These are phyloP conservation scores for Ramichloridium luteum DNA, from an alignment of 2,329 filamentous ascomycete genomes.

Conservation along the genomic window DNA sequence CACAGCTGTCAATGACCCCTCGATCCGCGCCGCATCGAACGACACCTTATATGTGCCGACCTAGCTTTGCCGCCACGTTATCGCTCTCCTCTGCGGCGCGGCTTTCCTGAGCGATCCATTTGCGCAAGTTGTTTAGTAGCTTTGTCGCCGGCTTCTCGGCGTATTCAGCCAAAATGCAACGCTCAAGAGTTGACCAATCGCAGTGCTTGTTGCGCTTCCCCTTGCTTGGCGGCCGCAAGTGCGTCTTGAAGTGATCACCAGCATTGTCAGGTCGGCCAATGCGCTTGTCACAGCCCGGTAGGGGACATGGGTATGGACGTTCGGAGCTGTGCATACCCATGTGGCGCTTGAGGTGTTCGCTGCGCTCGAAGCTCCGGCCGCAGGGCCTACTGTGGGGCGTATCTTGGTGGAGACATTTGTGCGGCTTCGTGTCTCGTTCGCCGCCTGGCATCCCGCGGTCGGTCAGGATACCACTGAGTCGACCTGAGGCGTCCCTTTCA, in stretches of 20 bases:
- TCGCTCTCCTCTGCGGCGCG: slow-evolving; percentile 2
- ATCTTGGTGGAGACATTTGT: slow-evolving; percentile 10
- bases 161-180: slow-evolving; percentile 74
- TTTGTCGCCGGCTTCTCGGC: slow-evolving; percentile 54
- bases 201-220: slow-evolving; percentile 19
- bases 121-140: slow-evolving; percentile 9
- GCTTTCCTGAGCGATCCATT: slow-evolving; percentile 5
- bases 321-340: slow-evolving; percentile 12
- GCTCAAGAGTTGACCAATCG: slow-evolving; percentile 5
- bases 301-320: slow-evolving; percentile 15
- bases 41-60: too few species aligned
- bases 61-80: too few species aligned
- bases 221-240: slow-evolving; percentile 12
- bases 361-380: slow-evolving; percentile 15
- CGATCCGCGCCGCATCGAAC: too few species aligned
- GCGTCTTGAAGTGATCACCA: slow-evolving; percentile 22
- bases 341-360: slow-evolving; percentile 24
- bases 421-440: slow-evolving; percentile 9
- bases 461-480: background rate
- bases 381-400: slow-evolving; percentile 12
- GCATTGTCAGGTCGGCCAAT: slow-evolving; percentile 22
- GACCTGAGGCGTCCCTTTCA: background rate
- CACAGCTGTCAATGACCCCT: too few species aligned
- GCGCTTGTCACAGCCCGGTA: slow-evolving; percentile 12
- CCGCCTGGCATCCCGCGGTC: slow-evolving; percentile 1